A percentile compares a stretch with the other conserved stretches of the same genome.
Evolutionary conservation across 768 basidiomycete genomes (phyloP).

Genomic region (Pleurotus tuber-regium): DNA sequence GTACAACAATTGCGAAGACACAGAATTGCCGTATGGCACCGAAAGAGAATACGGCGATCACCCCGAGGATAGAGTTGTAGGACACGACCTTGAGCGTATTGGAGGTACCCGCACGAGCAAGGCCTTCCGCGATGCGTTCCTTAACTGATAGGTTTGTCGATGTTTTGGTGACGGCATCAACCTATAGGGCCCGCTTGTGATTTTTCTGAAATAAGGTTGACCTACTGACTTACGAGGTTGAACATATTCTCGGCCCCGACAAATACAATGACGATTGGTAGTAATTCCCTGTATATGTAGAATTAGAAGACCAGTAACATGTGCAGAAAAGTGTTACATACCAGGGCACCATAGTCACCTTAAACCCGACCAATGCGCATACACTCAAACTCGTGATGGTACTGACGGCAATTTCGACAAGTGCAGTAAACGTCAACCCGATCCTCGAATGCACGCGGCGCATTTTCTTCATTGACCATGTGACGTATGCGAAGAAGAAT

Average conservation of each 20-base stretch:
- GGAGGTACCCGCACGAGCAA: constrained; percentile 86
- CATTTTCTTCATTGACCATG: constrained; percentile 73
- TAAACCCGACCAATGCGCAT: constrained; percentile 86
- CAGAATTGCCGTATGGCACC: constrained; percentile 92
- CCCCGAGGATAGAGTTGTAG: constrained; percentile 77
- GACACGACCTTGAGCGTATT: constrained; percentile 91
- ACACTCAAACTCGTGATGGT: constrained; percentile 93
- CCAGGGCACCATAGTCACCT: constrained; percentile 89
- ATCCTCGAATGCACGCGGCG: constrained; percentile 85
- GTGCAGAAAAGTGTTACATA: constrained; percentile 30
- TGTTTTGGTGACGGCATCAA: constrained; percentile 82
- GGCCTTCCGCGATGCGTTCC: constrained; percentile 86
- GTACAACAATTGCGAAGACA: constrained; percentile 88
- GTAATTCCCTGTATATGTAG: constrained; percentile 58
- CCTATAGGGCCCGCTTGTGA: too few relatives aligned
- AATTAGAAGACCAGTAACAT: constrained; percentile 3
- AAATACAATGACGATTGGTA: constrained; percentile 93
- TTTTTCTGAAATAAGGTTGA: too few relatives aligned
- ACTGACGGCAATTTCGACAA: constrained; percentile 89
- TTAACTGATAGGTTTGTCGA: constrained; percentile 87
- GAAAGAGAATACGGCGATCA: constrained; percentile 69
- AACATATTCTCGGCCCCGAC: constrained; percentile 99
- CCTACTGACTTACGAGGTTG: constrained; percentile 78
- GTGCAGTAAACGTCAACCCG: constrained; percentile 89
- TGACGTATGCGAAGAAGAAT: constrained; percentile 73